phyloP scores from a whole-genome alignment of 768 basidiomycete genomes.

The Botryobasidium botryosum region DNA sequence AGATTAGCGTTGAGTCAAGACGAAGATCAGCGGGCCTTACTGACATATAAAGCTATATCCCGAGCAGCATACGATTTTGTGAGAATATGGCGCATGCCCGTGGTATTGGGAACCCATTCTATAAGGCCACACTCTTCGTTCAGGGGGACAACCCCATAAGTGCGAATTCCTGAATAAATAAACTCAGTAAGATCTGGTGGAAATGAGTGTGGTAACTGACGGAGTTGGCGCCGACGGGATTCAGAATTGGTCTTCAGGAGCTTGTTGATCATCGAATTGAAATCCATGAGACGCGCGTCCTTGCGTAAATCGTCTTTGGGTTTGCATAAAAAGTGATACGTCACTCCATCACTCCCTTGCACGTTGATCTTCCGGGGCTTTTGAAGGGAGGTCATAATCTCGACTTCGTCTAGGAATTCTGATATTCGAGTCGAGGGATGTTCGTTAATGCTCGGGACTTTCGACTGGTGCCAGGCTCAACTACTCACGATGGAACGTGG shows the following conservation, averaged over 20 bases:
- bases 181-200: conserved; percentile 3
- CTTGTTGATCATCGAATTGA: conserved; percentile 95
- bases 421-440: not conserved
- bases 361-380: conserved; percentile 85
- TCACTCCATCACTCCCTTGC: conserved; percentile 60
- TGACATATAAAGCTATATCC: conserved; percentile 32
- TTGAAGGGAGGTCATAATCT: conserved; percentile 81
- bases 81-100: conserved; percentile 63
- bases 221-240: conserved; percentile 73
- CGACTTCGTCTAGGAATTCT: conserved; percentile 74
- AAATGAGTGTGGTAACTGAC: conserved; percentile 32
- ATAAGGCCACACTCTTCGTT: conserved; percentile 97
- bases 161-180: conserved; percentile 56
- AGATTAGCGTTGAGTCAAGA: not conserved
- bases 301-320: conserved; percentile 96
- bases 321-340: conserved; percentile 87
- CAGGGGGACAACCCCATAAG: conserved; percentile 94
- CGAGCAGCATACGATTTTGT: conserved; percentile 43
- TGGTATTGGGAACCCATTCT: conserved; percentile 95
- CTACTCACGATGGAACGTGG: conserved; percentile 57
- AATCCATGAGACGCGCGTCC: conserved; percentile 95
- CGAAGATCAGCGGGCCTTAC: conserved; percentile 13
- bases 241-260: conserved; percentile 86
- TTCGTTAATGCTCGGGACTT: not conserved
- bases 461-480: too few species aligned